Evolutionary conservation across 345 rosid genomes (phyloP).

Genomic region (Lepidium aucheri): DNA sequence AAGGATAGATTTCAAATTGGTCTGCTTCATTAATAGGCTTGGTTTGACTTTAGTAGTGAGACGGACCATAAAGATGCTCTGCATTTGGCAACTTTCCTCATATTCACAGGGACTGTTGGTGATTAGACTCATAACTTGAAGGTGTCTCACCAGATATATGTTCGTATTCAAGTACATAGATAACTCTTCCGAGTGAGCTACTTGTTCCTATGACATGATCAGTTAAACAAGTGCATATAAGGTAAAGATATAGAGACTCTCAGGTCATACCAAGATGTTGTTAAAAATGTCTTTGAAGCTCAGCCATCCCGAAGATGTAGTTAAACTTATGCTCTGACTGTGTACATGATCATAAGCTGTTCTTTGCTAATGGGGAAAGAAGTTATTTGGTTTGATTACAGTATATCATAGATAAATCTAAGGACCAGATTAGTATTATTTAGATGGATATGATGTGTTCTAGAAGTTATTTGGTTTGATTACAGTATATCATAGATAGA

Average conservation of each 20-base stretch:
- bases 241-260: neutral
- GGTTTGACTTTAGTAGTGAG: neutral
- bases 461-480: too few species aligned
- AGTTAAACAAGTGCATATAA: neutral
- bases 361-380: too few species aligned
- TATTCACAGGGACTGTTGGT: neutral
- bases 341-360: too few species aligned
- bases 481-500: too few species aligned
- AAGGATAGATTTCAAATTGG: neutral
- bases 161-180: slow-evolving; percentile 42
- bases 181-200: slow-evolving; percentile 64
- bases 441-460: too few species aligned
- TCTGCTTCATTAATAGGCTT: neutral
- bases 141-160: slow-evolving; percentile 10
- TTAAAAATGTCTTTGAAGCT: too few species aligned
- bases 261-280: too few species aligned
- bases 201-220: slow-evolving; percentile 35
- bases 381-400: too few species aligned
- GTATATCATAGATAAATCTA: too few species aligned
- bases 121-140: neutral
- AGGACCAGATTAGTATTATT: too few species aligned
- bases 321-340: too few species aligned
- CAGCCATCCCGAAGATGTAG: too few species aligned
- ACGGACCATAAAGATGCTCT: slow-evolving; percentile 62
- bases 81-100: slow-evolving; percentile 48